Conservation (phyloP, 352 stramenopile species). For the Pythium dissimile region DNA sequence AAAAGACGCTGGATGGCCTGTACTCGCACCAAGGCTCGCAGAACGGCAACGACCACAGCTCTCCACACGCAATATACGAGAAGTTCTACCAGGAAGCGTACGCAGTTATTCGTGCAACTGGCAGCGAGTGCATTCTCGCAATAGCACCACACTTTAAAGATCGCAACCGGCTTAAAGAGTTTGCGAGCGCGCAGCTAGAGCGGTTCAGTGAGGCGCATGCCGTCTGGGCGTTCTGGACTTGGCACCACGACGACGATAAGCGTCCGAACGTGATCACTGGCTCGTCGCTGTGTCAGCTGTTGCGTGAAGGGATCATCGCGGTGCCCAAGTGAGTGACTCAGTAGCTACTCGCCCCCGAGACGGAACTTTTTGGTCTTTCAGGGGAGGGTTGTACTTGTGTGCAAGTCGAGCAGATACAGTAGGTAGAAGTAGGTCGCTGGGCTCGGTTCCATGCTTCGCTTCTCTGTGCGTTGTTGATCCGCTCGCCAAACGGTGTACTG, state of each 20-base stretch:
- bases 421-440: too few relatives aligned
- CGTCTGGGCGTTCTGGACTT: conserved; percentile 55
- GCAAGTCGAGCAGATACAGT: too few relatives aligned
- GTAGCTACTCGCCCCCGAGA: too few relatives aligned
- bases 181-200: too few relatives aligned
- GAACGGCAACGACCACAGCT: conserved; percentile 54
- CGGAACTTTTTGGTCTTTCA: too few relatives aligned
- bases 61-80: conserved; percentile 22
- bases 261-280: not conserved
- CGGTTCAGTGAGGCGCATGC: conserved; percentile 15
- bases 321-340: conserved; percentile 6
- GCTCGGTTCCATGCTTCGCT: too few relatives aligned
- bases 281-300: conserved; percentile 15
- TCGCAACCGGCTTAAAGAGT: not conserved
- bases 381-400: too few relatives aligned
- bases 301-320: conserved; percentile 13
- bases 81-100: conserved; percentile 49
- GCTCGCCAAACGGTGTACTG: too few relatives aligned
- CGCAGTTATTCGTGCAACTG: conserved; percentile 28
- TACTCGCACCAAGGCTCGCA: conserved; percentile 52
- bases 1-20: too few relatives aligned
- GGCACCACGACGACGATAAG: conserved; percentile 38
- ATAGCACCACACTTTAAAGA: conserved; percentile 1
- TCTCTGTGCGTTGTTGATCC: too few relatives aligned
- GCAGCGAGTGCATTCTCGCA: conserved; percentile 29